These are phyloP conservation scores for Microstegium vimineum DNA, from an alignment of 176 grass and related monocot species.

Conservation along the genomic window DNA sequence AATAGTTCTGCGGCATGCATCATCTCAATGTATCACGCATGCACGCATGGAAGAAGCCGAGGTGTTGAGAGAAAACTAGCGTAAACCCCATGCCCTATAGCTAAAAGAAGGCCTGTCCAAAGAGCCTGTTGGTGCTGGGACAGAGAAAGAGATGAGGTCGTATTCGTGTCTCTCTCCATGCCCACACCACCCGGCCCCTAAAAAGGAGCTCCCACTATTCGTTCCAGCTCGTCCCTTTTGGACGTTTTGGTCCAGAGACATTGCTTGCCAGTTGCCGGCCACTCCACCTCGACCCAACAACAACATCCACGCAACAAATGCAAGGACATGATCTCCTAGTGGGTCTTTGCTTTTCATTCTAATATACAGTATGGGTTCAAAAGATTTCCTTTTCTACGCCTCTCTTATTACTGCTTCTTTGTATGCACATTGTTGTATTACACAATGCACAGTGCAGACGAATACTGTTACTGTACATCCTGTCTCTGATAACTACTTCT, in stretches of 20 bases:
- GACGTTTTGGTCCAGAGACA: constrained; percentile 47
- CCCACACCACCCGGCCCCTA: constrained; percentile 34
- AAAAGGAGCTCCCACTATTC: constrained; percentile 96
- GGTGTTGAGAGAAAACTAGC: constrained; percentile 29
- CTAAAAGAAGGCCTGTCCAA: constrained; percentile 37
- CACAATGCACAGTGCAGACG: neutral
- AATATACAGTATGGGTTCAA: neutral
- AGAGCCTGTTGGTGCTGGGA: constrained; percentile 6
- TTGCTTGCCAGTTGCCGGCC: constrained; percentile 1
- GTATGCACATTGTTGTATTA: neutral
- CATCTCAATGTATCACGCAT: constrained; percentile 15
- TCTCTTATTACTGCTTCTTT: neutral
- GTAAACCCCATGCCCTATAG: constrained; percentile 30
- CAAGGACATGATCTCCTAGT: constrained; percentile 16
- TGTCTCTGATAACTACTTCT: too few species aligned
- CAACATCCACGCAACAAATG: neutral
- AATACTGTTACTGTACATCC: neutral
- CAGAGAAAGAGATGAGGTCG: constrained; percentile 28
- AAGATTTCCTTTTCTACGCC: neutral
- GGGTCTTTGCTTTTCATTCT: neutral
- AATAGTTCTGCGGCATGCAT: neutral
- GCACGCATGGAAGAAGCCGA: neutral
- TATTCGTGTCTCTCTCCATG: constrained; percentile 25
- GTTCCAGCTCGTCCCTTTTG: constrained; percentile 43
- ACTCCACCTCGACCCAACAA: constrained; percentile 22